Conservation (phyloP, 352 stramenopile species). For the Globisporangium heterothallicum region DNA sequence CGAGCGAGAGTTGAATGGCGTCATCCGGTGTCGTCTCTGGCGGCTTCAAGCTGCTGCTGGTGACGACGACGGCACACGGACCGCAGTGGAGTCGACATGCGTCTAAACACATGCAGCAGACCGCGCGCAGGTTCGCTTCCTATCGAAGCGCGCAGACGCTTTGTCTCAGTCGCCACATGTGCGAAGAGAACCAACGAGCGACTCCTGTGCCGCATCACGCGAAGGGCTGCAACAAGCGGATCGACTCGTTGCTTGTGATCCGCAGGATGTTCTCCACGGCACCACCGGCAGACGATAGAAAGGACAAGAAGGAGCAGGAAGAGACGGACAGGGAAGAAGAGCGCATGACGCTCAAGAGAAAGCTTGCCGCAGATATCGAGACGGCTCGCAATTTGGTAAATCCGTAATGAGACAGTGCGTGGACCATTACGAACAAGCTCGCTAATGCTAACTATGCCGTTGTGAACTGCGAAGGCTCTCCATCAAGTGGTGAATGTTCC, state of each 20-base stretch:
- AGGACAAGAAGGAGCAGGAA: slow-evolving; percentile 4
- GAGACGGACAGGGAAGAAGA: slow-evolving; percentile 24
- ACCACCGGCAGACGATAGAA: slow-evolving; percentile 7
- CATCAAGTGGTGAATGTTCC: slow-evolving; percentile 74
- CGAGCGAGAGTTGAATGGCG: background rate
- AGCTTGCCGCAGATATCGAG: slow-evolving; percentile 50
- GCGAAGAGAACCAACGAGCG: background rate
- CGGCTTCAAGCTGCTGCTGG: slow-evolving; percentile 7
- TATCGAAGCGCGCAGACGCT: slow-evolving; percentile 1
- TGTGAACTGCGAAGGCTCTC: slow-evolving; percentile 28
- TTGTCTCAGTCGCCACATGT: no score
- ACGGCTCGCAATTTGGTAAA: slow-evolving; percentile 37
- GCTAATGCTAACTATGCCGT: background rate
- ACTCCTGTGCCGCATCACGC: background rate
- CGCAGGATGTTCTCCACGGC: slow-evolving; percentile 5
- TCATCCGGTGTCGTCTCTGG: background rate
- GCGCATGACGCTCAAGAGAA: slow-evolving; percentile 31
- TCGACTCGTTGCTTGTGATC: no score
- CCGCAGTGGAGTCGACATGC: background rate
- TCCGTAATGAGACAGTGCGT: background rate
- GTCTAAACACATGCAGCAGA: background rate
- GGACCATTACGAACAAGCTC: background rate
- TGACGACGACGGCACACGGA: background rate
- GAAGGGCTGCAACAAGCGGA: slow-evolving; percentile 7
- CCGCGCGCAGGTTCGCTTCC: background rate